phyloP scores from a whole-genome alignment of 75 land plant species.

The Adiantum capillusveneris region DNA sequence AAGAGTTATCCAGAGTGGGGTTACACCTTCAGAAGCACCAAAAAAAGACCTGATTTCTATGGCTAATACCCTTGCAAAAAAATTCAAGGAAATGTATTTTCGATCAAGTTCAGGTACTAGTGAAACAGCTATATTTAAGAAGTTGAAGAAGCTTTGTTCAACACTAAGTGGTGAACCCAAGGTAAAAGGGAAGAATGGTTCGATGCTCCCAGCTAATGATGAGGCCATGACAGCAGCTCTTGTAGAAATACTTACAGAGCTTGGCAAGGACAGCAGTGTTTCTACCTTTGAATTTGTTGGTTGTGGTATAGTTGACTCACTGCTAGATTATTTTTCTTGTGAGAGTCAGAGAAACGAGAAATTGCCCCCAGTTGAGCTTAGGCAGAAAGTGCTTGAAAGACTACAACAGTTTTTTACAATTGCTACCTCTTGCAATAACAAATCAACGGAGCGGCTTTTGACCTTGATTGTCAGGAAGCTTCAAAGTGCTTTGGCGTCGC shows the following conservation, averaged over 20 bases:
- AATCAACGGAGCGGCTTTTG: conserved; percentile 30
- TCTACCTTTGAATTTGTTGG: conserved; percentile 76
- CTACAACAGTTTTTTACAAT: conserved; percentile 34
- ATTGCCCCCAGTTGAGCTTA: background rate
- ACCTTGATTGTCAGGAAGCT: conserved; percentile 38
- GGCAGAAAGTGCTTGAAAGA: conserved; percentile 19
- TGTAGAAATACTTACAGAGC: conserved; percentile 30
- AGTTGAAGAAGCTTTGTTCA: conserved; percentile 39
- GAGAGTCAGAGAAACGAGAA: conserved; percentile 19
- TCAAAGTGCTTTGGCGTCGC: conserved; percentile 51
- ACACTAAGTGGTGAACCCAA: conserved; percentile 20
- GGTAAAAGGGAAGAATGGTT: conserved; percentile 5
- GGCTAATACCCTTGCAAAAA: conserved; percentile 33
- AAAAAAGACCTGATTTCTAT: conserved; percentile 1
- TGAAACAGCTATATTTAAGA: conserved; percentile 31
- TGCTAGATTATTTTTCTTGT: conserved; percentile 41
- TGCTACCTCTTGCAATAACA: conserved; percentile 6
- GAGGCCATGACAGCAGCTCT: conserved; percentile 38
- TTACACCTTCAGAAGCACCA: background rate
- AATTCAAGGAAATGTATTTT: conserved; percentile 42
- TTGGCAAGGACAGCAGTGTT: conserved; percentile 38
- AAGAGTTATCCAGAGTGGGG: background rate
- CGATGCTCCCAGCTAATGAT: conserved; percentile 13
- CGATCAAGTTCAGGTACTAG: conserved; percentile 10
- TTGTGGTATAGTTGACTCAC: conserved; percentile 55